Conservation (phyloP, 352 stramenopile genomes). For the Pythium sp. region DNA sequence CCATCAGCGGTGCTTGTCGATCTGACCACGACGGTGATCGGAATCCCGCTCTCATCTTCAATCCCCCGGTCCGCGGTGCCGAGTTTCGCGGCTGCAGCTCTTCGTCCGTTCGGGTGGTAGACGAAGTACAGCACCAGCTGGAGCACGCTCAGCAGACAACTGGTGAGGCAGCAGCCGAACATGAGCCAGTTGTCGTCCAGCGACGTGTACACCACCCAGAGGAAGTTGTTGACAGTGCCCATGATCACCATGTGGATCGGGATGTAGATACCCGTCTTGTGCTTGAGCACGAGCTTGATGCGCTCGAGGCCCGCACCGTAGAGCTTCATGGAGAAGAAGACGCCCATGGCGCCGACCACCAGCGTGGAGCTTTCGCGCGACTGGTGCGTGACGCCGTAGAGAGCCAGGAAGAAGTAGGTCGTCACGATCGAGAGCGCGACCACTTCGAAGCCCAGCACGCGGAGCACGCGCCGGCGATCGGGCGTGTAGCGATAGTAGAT, state of each 20-base stretch:
- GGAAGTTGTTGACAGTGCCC: conserved; percentile 38
- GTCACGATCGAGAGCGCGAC: conserved; percentile 25
- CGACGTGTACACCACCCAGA: conserved; percentile 28
- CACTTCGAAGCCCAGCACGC: conserved; percentile 20
- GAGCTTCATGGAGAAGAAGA: conserved; percentile 37
- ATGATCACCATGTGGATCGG: conserved; percentile 51
- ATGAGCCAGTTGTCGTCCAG: conserved; percentile 21
- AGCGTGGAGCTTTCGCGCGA: conserved; percentile 24
- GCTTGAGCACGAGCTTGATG: conserved; percentile 34
- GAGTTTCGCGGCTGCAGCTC: neutral
- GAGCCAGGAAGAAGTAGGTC: conserved; percentile 35
- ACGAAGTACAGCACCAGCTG: conserved; percentile 16
- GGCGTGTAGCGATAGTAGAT: conserved; percentile 53
- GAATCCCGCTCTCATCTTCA: conserved; percentile 7
- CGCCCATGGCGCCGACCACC: conserved; percentile 27
- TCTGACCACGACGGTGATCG: conserved; percentile 5
- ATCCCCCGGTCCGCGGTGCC: neutral
- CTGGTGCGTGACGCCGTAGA: conserved; percentile 28
- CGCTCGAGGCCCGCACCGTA: conserved; percentile 43
- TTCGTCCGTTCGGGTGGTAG: conserved; percentile 9
- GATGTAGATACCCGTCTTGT: conserved; percentile 47
- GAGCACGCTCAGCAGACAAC: conserved; percentile 11
- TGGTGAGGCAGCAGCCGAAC: conserved; percentile 16
- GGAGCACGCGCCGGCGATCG: conserved; percentile 26
- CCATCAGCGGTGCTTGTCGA: neutral